Conservation (phyloP, 163 green algal genomes). For the Scenedesmus sp. region DNA sequence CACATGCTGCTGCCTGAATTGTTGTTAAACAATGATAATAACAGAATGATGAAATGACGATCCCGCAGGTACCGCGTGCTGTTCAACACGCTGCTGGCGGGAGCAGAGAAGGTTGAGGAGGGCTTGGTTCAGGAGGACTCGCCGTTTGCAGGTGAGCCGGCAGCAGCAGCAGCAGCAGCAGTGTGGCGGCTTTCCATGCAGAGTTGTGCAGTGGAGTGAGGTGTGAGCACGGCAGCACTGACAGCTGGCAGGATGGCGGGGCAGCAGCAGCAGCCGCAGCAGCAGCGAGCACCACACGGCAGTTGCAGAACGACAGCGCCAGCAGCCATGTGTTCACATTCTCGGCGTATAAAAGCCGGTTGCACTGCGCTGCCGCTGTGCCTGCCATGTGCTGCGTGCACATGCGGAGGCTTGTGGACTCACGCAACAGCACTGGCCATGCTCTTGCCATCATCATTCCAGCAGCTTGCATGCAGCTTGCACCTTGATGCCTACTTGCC, state of each 20-base stretch:
- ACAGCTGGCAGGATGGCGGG: not conserved
- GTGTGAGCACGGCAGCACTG: no score
- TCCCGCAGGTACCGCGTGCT: constrained; percentile 86
- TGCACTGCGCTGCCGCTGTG: not conserved
- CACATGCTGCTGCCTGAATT: no score
- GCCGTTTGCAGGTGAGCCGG: constrained; percentile 30
- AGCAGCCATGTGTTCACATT: no score
- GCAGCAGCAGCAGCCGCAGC: not conserved
- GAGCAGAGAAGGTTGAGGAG: constrained; percentile 76
- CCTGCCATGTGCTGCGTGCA: not conserved
- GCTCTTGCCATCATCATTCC: not conserved
- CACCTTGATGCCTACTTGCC: not conserved
- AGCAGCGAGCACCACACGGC: not conserved
- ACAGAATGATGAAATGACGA: no score
- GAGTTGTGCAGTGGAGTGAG: no score
- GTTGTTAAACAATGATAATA: no score
- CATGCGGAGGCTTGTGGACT: not conserved
- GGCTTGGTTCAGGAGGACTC: constrained; percentile 78
- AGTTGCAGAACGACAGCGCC: not conserved
- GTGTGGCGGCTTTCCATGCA: no score
- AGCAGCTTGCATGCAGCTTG: not conserved
- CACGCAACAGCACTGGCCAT: not conserved
- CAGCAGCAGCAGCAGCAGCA: not conserved
- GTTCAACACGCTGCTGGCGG: constrained; percentile 89
- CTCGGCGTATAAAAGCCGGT: no score